Base-by-base conservation (phyloP, 768 basidiomycete genomes). In the Psilocybe cyanescens region DNA sequence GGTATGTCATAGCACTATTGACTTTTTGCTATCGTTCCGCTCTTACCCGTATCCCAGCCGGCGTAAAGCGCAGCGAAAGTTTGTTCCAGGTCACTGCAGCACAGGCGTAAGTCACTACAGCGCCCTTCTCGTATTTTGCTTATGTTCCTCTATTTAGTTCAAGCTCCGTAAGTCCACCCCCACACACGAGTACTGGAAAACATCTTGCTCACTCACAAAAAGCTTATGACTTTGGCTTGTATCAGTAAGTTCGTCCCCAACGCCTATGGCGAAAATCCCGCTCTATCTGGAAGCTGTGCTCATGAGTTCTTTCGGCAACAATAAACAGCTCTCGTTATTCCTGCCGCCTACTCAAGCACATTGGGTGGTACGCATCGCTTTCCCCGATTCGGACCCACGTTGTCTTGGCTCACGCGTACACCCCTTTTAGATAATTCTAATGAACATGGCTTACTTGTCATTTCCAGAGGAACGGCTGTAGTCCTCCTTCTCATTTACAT, bases 181-280 rank as follows among this genome's bases (percentile, higher is more conserved):
- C 16, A 44, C 19, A 57, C 9, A 33, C 12, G 11, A 35, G 41
- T 16, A 24, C 24, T 44, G 3, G 41, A 44, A 44, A 44, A 14
- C 28, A 50, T 52, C 37, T 55, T n/a, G 11, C 45, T 56, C 9
- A 50, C 50, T 14, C 58, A 30, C 58, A 46, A 19, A 41, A 11
- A 92, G 84, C 77, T 96, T 51, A 91, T 95, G 91, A 94, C 92
- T 3, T 78, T 97, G 59, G 83, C 93, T 3, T 91, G 90, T 72
- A 91, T 94, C 72, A 95, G 90, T 92, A 68, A 60, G 88, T 79
- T 11, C 31, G 12, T 11, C 55, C 14, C n/a, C 41, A 16, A n/a
- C 4, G 41, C 41, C 47, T 46, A 55, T 35, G 24, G 28, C 33
- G 4, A 41, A 47, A 53, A 35, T 55, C 49, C 29, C 54, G 55